Evolutionary conservation across 768 basidiomycete genomes (phyloP), one percentile per base, ranked within the genome.

Genomic region (Pleurotus tuber-regium): DNA sequence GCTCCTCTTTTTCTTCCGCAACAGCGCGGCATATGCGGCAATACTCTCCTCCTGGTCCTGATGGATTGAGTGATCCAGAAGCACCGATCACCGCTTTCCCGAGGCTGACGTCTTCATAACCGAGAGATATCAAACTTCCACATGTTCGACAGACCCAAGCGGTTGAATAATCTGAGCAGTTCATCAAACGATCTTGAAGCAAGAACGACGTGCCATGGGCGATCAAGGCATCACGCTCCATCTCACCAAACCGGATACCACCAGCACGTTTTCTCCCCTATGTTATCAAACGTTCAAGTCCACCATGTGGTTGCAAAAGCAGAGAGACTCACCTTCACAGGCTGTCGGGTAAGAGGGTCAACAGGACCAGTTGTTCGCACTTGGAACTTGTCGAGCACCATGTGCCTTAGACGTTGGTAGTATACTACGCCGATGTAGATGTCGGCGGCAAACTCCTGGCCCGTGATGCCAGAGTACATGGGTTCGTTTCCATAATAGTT

Each of bases 331-430:
- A 88, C 92, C 83, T 98, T 98, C 60, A 99, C 93, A 46, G 97
- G 97, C 66, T 98, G 97, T 57, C 93, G 80, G 3, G 97, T 99
- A 41, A 98, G 75, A 18, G 90, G 88, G 70, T 99, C 97, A 28
- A 98, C 92, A 11, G 96, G 95, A 4, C 97, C 97, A 16, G 94
- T 98, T 21, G 97, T 99, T 58, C 97, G 86, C 21, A 99, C 97
- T 74, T 99, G 97, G 78, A 96, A 99, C 71, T 99, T 99, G 76
- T 99, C 97, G 57, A 96, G 78, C 52, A 99, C 97, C 97, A 99
- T 98, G 78, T 99, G 97, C 59, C 97, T 87, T 52, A 99, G 77
- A 48, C 97, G 88, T 66, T 99, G 97, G 69, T 99, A 99, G 73
- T 98, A 99, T 51, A 99, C 96, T 31, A 98, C 87, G 16, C 97